Base-by-base conservation (phyloP, 2,329 filamentous ascomycete genomes). In the Tolypocladium capitatum region DNA sequence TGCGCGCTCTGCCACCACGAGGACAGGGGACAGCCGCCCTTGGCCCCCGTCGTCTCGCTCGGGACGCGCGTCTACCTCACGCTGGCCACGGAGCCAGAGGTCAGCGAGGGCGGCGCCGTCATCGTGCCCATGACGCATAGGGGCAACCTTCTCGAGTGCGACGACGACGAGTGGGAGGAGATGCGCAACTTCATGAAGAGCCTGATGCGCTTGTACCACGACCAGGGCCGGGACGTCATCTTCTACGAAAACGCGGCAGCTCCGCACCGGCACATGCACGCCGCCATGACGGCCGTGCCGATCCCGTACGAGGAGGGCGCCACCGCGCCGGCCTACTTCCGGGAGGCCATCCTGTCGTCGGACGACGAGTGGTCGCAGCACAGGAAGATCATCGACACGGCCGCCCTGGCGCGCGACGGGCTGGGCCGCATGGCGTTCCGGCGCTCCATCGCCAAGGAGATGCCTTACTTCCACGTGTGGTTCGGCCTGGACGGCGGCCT, bases 151-250 rank as follows among this genome's bases (percentile, higher is more conserved):
- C 72, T 98, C n/a, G 91, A 96, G 65, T 98, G 92, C 64, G 91
- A 97, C 64, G 91, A 98, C 60, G 92, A 98, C 61, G 92, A 98
- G 63, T 98, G 94, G 94, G 92, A 98, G 62, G 92, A 98, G 66
- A 83, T 98, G 6, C 85, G 92, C 56, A 98, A 98, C 64, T 98
- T 98, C 62, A 97, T 97, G 91, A 98, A 98, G 70, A 85, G 81
- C 49, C 74, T 98, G 20, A 96, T 85, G 5, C 81, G 91, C 41
- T 84, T 96, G 79, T 98, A 97, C 66, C 88, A 94, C 68, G 85
- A 90, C 40, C 88, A 94, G 64, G 89, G 90, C 11, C 84, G 86
- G 46, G 87, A 92, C 57, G 90, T 97, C 10, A 72, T 98, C 52
- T 98, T 98, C 68, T 98, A 98, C 71, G 92, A 98, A 62, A 97